Evolutionary conservation across 2,329 filamentous ascomycete species (phyloP).

Genomic region (Ustulina deusta): DNA sequence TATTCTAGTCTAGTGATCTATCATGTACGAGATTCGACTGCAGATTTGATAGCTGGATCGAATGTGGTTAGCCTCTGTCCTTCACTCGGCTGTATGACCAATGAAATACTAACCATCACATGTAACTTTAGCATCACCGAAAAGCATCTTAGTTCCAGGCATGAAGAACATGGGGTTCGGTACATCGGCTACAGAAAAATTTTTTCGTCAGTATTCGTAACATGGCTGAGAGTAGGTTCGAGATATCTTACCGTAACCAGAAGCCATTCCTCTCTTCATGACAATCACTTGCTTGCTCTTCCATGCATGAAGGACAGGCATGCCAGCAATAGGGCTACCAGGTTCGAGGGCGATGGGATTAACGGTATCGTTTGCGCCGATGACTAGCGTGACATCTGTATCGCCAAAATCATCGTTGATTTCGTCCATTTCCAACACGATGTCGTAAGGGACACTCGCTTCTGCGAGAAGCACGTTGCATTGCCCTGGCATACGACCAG

Average conservation of each 20-base stretch:
- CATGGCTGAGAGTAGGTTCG: neutral
- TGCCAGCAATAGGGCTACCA: constrained; percentile 86
- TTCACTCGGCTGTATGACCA: constrained; percentile 18
- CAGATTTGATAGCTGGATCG: constrained; percentile 57
- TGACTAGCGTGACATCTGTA: constrained; percentile 88
- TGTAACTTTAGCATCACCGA: constrained; percentile 87
- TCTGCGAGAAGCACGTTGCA: constrained; percentile 92
- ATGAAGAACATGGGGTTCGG: constrained; percentile 95
- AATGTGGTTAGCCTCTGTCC: constrained; percentile 18
- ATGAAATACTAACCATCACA: constrained; percentile 74
- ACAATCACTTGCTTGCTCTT: constrained; percentile 94
- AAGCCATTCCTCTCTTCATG: constrained; percentile 92
- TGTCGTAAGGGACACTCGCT: constrained; percentile 89
- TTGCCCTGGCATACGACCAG: constrained; percentile 91
- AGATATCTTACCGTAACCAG: constrained; percentile 76
- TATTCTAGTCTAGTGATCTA: constrained; percentile 46
- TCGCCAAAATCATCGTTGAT: constrained; percentile 92
- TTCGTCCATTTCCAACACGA: constrained; percentile 95
- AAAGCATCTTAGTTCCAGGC: constrained; percentile 90
- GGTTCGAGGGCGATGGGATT: constrained; percentile 90
- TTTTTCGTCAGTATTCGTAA: constrained; percentile 21
- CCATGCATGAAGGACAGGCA: constrained; percentile 93
- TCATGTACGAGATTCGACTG: constrained; percentile 49
- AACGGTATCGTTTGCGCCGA: constrained; percentile 92
- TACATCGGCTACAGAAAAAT: constrained; percentile 74